A percentile compares a stretch with the other conserved stretches of the same genome.
These are phyloP conservation scores for Beauveria sp. DNA, from an alignment of 2,329 filamentous ascomycete species.

Conservation along the genomic window DNA sequence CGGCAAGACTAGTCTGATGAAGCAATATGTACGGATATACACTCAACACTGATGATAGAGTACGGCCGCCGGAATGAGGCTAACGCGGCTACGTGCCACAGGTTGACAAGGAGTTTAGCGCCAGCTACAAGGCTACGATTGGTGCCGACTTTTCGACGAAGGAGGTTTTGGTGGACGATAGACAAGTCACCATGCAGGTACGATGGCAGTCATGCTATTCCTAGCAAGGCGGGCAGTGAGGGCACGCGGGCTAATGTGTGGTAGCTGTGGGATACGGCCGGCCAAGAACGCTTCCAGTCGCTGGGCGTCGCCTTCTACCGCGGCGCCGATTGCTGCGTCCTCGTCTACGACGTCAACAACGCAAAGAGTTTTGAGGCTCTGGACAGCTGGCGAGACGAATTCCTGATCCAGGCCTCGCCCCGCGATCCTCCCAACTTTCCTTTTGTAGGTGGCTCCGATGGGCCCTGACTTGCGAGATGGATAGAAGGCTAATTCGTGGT, in stretches of 20 bases:
- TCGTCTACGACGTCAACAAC: slow-evolving; percentile 98
- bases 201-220: slow-evolving; percentile 11
- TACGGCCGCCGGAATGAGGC: not conserved
- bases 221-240: slow-evolving; percentile 11
- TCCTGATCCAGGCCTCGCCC: slow-evolving; percentile 92
- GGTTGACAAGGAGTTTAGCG: slow-evolving; percentile 99
- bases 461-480: too few species aligned
- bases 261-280: slow-evolving; percentile 95
- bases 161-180: slow-evolving; percentile 93
- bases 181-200: slow-evolving; percentile 98
- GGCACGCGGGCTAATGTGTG: not conserved
- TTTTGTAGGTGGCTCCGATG: slow-evolving; percentile 62
- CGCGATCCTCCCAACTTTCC: slow-evolving; percentile 96
- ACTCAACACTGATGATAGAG: not conserved
- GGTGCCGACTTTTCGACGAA: slow-evolving; percentile 97
- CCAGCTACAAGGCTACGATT: slow-evolving; percentile 99
- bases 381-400: slow-evolving; percentile 97
- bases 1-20: slow-evolving; percentile 99
- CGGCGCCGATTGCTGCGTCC: slow-evolving; percentile 93
- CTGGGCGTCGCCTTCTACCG: slow-evolving; percentile 96
- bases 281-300: slow-evolving; percentile 95
- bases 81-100: slow-evolving; percentile 30
- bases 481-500: not conserved
- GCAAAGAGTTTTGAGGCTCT: slow-evolving; percentile 98
- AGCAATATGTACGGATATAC: slow-evolving; percentile 84